Evolutionary conservation across 371 early-diverging fungal genomes (phyloP).

Genomic region (Mortierella sp.): DNA sequence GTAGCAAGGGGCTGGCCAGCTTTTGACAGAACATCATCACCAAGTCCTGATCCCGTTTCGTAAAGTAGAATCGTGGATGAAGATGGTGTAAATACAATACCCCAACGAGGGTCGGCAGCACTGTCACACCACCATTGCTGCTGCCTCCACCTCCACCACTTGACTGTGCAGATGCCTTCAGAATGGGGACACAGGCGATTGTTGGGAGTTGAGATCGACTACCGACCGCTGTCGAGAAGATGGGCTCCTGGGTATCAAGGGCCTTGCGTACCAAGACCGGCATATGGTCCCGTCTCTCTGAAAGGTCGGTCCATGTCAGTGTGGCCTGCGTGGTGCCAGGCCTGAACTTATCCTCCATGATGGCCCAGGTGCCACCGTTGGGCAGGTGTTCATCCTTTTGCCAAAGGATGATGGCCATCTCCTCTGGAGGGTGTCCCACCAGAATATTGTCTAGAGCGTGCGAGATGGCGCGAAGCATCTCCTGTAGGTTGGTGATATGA

Average conservation of each 20-base stretch:
- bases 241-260: constrained; percentile 43
- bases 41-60: constrained; percentile 48
- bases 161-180: not conserved
- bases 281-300: constrained; percentile 52
- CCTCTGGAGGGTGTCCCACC: constrained; percentile 47
- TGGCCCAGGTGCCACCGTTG: constrained; percentile 47
- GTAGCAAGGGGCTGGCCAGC: constrained; percentile 23
- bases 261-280: constrained; percentile 47
- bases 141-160: no score
- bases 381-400: constrained; percentile 42
- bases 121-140: no score
- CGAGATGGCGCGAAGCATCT: constrained; percentile 37
- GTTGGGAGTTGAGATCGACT: constrained; percentile 50
- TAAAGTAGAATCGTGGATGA: constrained; percentile 52
- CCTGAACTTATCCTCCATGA: constrained; percentile 43
- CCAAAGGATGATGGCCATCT: constrained; percentile 53
- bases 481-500: constrained; percentile 32
- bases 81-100: constrained; percentile 47
- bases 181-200: constrained; percentile 51
- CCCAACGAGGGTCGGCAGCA: constrained; percentile 31
- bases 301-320: constrained; percentile 45
- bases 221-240: constrained; percentile 49
- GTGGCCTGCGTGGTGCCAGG: constrained; percentile 41
- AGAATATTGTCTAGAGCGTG: constrained; percentile 42
- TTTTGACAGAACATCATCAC: constrained; percentile 43